Percentiles rank a stretch among this genome's conserved stretches.
Conservation (phyloP, 306 rosid species). For the Malus asiatica region DNA sequence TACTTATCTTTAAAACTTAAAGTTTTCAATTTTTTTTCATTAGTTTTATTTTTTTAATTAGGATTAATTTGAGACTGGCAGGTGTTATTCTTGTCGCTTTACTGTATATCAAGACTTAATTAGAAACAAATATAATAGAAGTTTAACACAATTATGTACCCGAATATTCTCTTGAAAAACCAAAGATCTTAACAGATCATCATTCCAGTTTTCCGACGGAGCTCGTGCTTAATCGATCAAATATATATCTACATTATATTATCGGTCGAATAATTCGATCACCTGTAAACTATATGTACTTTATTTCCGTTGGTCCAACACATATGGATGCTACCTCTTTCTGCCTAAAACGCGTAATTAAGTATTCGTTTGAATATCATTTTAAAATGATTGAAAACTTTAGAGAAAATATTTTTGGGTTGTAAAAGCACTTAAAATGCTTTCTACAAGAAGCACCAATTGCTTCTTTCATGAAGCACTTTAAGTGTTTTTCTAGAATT, state of each 20-base stretch:
- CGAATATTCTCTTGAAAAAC: not conserved
- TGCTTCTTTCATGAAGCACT: accelerated
- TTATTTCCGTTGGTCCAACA: not conserved
- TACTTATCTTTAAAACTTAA: too few relatives aligned
- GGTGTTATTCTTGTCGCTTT: not conserved
- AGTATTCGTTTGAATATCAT: too few relatives aligned
- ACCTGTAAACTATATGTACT: not conserved
- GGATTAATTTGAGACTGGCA: not conserved
- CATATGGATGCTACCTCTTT: not conserved
- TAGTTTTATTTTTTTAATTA: not conserved
- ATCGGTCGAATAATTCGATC: not conserved
- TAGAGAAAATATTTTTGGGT: too few relatives aligned
- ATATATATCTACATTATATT: not conserved
- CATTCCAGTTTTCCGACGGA: not conserved
- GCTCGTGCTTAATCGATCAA: not conserved
- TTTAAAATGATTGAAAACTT: too few relatives aligned
- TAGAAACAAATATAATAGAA: not conserved
- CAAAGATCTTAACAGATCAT: not conserved
- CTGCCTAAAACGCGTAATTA: not conserved
- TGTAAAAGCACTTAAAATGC: accelerated
- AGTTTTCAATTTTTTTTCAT: too few relatives aligned
- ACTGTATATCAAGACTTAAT: not conserved
- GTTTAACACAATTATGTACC: not conserved
- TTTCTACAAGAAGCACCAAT: too few relatives aligned
- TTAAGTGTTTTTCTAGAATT: too few relatives aligned